These are phyloP conservation scores for Zygosaccharomyces kombuchaensis DNA, from an alignment of 805 yeast genomes.

Conservation along the genomic window DNA sequence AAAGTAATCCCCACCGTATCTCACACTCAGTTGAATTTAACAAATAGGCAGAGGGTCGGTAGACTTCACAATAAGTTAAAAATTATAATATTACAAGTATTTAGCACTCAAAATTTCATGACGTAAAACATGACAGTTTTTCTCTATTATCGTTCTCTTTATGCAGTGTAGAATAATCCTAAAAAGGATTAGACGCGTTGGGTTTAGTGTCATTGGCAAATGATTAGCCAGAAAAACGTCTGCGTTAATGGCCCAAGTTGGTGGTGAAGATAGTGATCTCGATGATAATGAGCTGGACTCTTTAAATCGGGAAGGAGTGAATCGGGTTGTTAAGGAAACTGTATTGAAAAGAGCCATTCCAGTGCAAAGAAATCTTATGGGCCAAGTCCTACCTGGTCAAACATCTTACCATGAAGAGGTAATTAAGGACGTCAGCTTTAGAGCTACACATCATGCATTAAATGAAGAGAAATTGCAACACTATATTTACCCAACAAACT, in stretches of 20 bases:
- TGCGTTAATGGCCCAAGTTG: slow-evolving; percentile 12
- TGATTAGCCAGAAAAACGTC: neutral
- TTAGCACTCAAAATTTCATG: neutral
- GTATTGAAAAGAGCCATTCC: slow-evolving; percentile 29
- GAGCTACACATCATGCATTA: slow-evolving; percentile 50
- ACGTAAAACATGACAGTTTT: slow-evolving; percentile 1
- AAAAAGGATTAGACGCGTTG: neutral
- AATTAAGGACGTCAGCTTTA: slow-evolving; percentile 33
- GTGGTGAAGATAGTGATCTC: slow-evolving; percentile 19
- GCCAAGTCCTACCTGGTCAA: slow-evolving; percentile 31
- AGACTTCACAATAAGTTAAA: too few species aligned
- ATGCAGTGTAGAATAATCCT: neutral
- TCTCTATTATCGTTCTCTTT: neutral
- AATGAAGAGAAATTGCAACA: slow-evolving; percentile 38
- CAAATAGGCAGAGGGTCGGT: too few species aligned
- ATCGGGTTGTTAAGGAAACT: slow-evolving; percentile 32
- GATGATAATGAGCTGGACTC: slow-evolving; percentile 35
- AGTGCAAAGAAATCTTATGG: slow-evolving; percentile 37
- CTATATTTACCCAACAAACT: slow-evolving; percentile 81
- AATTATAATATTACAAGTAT: neutral
- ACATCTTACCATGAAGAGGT: slow-evolving; percentile 38
- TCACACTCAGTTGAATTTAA: too few species aligned
- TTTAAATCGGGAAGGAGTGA: slow-evolving; percentile 31
- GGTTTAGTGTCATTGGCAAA: neutral
- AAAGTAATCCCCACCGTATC: too few species aligned